A percentile compares a stretch with the other conserved stretches of the same genome.
These are phyloP conservation scores for Boletus rubroflammeus DNA, from an alignment of 768 basidiomycete genomes.

Conservation along the genomic window DNA sequence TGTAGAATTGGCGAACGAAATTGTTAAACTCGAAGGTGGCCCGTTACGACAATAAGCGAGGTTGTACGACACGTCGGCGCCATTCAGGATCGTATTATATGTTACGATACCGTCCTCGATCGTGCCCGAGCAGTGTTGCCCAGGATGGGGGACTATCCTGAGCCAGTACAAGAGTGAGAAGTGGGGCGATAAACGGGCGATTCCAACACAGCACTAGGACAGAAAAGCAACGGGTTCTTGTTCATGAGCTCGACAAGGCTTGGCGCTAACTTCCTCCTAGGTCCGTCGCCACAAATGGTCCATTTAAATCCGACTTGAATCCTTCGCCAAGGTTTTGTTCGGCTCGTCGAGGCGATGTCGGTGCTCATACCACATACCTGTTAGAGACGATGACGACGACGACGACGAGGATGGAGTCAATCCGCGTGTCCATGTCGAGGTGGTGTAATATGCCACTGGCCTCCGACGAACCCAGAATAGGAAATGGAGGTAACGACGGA, in stretches of 20 bases:
- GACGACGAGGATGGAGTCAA: background rate
- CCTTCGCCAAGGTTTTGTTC: background rate
- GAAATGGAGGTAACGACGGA: background rate
- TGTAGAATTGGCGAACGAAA: slow-evolving; percentile 6
- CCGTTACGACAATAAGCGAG: slow-evolving; percentile 20
- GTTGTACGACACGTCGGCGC: slow-evolving; percentile 15
- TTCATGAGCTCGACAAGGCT: background rate
- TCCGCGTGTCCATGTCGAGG: background rate
- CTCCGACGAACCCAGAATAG: background rate
- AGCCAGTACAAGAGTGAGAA: background rate
- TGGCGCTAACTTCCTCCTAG: background rate
- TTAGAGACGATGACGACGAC: background rate
- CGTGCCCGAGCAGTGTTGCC: slow-evolving; percentile 10
- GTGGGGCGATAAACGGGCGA: slow-evolving; percentile 5
- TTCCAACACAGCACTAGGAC: slow-evolving; percentile 15
- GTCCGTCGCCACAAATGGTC: background rate
- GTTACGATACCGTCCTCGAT: slow-evolving; percentile 3
- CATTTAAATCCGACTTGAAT: slow-evolving; percentile 1
- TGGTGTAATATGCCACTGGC: background rate
- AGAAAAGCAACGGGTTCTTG: slow-evolving; percentile 6
- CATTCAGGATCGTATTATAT: slow-evolving; percentile 4
- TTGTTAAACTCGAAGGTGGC: background rate
- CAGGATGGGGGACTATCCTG: background rate
- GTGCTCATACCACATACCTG: background rate
- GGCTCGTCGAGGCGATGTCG: background rate